Conservation (phyloP, 306 rosid genomes). For the Begonia loranthoides region DNA sequence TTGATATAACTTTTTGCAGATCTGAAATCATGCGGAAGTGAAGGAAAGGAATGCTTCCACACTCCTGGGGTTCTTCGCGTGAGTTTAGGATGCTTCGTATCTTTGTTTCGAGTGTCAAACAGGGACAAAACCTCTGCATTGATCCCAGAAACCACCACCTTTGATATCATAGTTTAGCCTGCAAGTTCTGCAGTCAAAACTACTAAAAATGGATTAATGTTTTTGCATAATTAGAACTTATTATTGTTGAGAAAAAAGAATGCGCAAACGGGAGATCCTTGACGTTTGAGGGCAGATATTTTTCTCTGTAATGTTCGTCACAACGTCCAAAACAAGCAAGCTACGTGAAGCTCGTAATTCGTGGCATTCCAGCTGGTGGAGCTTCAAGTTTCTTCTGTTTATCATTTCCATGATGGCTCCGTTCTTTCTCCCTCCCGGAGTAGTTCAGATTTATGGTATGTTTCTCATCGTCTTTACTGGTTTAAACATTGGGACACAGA, state of each 20-base stretch:
- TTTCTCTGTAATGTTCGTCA: conserved; percentile 63
- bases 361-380: conserved; percentile 87
- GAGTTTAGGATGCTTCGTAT: conserved; percentile 82
- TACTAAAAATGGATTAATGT: not conserved
- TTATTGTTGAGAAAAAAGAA: too few relatives aligned
- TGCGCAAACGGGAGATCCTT: conserved; percentile 21
- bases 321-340: conserved; percentile 54
- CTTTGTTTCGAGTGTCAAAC: conserved; percentile 17
- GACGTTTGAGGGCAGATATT: conserved; percentile 48
- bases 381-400: conserved; percentile 34
- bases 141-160: too few relatives aligned
- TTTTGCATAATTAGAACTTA: too few relatives aligned
- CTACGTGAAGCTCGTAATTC: conserved; percentile 35
- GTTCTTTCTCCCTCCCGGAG: conserved; percentile 36
- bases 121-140: not conserved
- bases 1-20: conserved; percentile 25
- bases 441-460: conserved; percentile 61
- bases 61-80: conserved; percentile 73
- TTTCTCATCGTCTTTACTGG: not conserved
- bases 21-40: conserved; percentile 56
- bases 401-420: conserved; percentile 47
- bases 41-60: conserved; percentile 51
- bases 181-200: too few relatives aligned
- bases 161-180: too few relatives aligned
- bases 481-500: not conserved